These are phyloP conservation scores for Gossypium herbaceum DNA, from an alignment of 345 rosid genomes.

Conservation along the genomic window DNA sequence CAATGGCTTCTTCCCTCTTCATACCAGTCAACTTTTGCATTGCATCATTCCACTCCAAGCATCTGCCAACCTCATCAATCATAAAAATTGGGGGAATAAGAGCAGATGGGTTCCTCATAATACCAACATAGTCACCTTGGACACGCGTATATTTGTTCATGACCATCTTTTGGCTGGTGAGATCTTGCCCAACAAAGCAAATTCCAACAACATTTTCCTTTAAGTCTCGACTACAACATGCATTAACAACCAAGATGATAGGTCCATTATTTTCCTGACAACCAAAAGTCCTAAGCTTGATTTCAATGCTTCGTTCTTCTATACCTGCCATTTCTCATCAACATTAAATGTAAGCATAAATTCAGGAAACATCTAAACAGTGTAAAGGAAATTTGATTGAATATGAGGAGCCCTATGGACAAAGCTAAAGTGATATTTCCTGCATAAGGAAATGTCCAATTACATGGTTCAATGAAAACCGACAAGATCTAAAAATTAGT, in stretches of 20 bases:
- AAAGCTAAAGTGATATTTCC: neutral
- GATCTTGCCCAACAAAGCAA: slow-evolving; percentile 83
- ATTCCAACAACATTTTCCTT: slow-evolving; percentile 57
- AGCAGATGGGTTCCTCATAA: slow-evolving; percentile 58
- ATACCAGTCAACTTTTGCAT: slow-evolving; percentile 78
- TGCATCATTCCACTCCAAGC: slow-evolving; percentile 80
- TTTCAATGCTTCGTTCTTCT: slow-evolving; percentile 65
- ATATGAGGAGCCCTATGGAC: neutral
- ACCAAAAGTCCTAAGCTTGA: slow-evolving; percentile 56
- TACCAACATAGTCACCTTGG: slow-evolving; percentile 70
- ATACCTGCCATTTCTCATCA: slow-evolving; percentile 45
- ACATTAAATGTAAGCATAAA: slow-evolving; percentile 17
- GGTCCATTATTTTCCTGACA: slow-evolving; percentile 47
- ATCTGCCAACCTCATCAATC: slow-evolving; percentile 56
- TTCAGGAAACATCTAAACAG: neutral
- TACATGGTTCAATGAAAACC: neutral
- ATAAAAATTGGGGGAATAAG: slow-evolving; percentile 86
- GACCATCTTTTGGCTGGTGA: slow-evolving; percentile 54
- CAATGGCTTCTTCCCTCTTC: slow-evolving; percentile 62
- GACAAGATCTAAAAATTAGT: neutral
- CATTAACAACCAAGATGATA: slow-evolving; percentile 53
- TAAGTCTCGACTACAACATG: slow-evolving; percentile 68
- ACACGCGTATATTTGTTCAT: slow-evolving; percentile 54
- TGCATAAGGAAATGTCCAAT: neutral
- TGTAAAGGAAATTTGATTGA: neutral